Base-by-base conservation (phyloP, 116 monocot species). In the Thalassia testudinum region DNA sequence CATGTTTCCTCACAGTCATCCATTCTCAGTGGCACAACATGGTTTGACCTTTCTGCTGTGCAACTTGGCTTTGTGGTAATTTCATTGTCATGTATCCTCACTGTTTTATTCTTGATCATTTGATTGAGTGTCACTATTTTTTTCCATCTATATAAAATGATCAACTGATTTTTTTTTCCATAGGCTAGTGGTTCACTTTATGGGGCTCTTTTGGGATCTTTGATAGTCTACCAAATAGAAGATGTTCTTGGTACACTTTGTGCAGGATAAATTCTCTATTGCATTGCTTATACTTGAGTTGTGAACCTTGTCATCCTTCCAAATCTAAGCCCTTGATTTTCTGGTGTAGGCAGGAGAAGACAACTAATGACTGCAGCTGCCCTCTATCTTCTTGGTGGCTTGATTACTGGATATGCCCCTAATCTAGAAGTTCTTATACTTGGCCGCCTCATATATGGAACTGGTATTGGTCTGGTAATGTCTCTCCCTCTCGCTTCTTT, bases 101-200 rank as follows among this genome's bases (percentile, higher is more conserved):
- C 7, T n/a, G 7, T 47, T 47, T 47, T n/a, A 1, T 42, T 50
- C 16, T 16, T 42, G 30, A 34, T 34, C 16, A 8, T n/a, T 42
- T 12, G 43, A 3, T 34, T 5, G 6, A 34, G 3, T 34, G 30
- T 10, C 30, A 34, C 12, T n/a, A n/a, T n/a, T n/a, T n/a, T n/a
- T n/a, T n/a, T n/a, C 29, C 16, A 28, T 28, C 2, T 15, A 26
- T 51, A 5, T 54, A 1, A 28, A 54, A 26, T 27, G 50, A 23
- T 24, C 1, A 8, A 23, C 24, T 21, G 23, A 50, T 47, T 20
- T 19, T 14, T 49, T 67, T 29, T 53, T 51, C 24, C 23, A 16
- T 30, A 93, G 93, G 93, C 84, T n/a, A 93, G 93, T 50, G 93
- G 93, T 48, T 93, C 93, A 4, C 82, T 93, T 27, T 93, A 93